Percentiles rank a stretch among this genome's conserved stretches.
Conservation (phyloP, 345 rosid species). For the Eucalyptus globulus region DNA sequence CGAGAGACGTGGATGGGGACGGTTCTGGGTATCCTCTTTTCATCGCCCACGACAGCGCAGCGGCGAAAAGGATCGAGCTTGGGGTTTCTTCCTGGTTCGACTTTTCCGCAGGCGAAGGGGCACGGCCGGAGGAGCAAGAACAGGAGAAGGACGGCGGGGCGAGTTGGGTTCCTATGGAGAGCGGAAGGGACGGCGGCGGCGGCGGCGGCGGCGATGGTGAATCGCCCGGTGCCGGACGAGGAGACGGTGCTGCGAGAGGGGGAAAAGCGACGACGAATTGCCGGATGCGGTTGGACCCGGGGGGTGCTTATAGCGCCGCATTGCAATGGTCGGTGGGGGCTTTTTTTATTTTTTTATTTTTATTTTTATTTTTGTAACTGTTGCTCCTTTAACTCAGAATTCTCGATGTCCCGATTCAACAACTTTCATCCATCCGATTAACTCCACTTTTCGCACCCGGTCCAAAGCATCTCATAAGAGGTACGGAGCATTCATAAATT, state of each 20-base stretch:
- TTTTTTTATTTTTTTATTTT: background rate
- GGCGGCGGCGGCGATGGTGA: background rate
- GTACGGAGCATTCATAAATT: no score
- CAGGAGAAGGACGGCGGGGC: background rate
- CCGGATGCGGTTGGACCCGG: background rate
- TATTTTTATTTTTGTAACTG: background rate
- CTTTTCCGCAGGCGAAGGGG: background rate
- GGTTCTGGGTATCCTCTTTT: conserved; percentile 70
- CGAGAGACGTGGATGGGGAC: conserved; percentile 41
- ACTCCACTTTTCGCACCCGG: background rate
- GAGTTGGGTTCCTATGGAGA: background rate
- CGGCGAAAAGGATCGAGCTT: background rate
- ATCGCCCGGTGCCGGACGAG: background rate
- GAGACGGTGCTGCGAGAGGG: background rate
- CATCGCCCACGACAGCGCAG: conserved; percentile 14
- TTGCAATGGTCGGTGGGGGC: background rate
- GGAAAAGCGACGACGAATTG: background rate
- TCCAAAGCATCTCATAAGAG: background rate
- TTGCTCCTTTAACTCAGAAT: background rate
- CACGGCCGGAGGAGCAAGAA: background rate
- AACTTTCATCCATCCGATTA: background rate
- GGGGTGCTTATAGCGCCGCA: background rate
- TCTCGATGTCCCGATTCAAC: background rate
- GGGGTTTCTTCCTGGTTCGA: background rate
- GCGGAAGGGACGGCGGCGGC: background rate